phyloP scores from a whole-genome alignment of 2,329 filamentous ascomycete species.

The Sporothrix globosa region DNA sequence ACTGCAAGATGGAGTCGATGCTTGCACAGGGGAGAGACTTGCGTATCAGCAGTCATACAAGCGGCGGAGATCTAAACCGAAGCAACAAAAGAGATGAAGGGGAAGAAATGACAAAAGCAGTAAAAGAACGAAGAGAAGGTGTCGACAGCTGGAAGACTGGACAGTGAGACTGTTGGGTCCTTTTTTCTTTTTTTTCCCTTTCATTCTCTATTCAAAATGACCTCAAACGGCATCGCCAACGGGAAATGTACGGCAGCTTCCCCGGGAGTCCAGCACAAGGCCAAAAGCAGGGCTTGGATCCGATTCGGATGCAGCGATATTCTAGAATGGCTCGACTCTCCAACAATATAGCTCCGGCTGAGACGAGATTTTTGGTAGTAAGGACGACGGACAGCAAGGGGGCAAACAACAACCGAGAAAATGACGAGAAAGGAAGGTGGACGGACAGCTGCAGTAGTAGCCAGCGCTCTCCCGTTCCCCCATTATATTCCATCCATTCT shows the following conservation, averaged over 20 bases:
- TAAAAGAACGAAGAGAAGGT: neutral
- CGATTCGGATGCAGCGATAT: neutral
- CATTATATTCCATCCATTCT: neutral
- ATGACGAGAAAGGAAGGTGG: neutral
- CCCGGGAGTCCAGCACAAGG: neutral
- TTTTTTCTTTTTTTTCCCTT: neutral
- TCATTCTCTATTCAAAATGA: neutral
- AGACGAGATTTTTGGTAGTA: neutral
- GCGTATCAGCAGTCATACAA: neutral
- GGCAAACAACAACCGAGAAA: neutral
- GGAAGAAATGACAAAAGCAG: neutral
- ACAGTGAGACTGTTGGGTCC: neutral
- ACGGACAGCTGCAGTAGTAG: conserved; percentile 12
- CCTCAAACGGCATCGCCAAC: conserved; percentile 3
- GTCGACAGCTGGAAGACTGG: neutral
- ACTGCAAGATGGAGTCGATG: neutral
- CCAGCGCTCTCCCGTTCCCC: neutral
- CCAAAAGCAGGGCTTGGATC: neutral
- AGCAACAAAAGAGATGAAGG: neutral
- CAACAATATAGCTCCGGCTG: neutral
- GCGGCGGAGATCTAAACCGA: neutral
- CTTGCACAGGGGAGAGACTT: neutral
- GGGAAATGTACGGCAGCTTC: neutral
- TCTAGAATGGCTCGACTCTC: neutral
- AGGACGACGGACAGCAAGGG: no score